Conservation (phyloP, 148 eudicot species). For the Nepenthes gracilis region DNA sequence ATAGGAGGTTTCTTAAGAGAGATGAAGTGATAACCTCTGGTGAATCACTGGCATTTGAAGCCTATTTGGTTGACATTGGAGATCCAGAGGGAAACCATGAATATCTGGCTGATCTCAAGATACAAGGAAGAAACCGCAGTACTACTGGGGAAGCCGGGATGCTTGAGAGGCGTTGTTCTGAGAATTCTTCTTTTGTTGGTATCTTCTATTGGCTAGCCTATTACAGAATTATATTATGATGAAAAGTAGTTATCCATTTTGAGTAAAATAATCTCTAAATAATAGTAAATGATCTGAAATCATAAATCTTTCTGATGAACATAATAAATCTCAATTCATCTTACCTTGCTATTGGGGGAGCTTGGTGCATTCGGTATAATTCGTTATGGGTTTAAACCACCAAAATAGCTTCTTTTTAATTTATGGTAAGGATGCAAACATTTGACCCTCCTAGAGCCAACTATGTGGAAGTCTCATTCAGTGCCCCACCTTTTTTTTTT, state of each 20-base stretch:
- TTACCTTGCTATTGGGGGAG: neutral
- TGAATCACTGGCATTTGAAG: conserved; percentile 46
- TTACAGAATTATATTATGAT: neutral
- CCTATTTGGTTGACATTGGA: conserved; percentile 73
- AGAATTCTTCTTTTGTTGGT: conserved; percentile 17
- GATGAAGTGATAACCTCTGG: conserved; percentile 58
- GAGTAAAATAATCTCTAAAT: too few species aligned
- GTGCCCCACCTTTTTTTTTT: too few species aligned
- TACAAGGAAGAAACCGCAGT: conserved; percentile 13
- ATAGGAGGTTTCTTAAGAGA: conserved; percentile 61
- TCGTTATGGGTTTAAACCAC: too few species aligned
- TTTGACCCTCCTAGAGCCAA: too few species aligned
- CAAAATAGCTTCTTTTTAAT: too few species aligned
- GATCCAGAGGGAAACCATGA: conserved; percentile 30
- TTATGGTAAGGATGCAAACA: too few species aligned
- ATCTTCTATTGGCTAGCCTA: conserved; percentile 3
- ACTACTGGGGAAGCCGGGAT: conserved; percentile 12
- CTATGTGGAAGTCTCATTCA: too few species aligned
- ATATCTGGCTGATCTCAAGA: conserved; percentile 17
- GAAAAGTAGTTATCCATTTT: too few species aligned
- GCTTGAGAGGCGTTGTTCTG: conserved; percentile 4
- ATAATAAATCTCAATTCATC: too few species aligned
- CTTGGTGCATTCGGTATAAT: too few species aligned
- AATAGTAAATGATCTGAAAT: too few species aligned
- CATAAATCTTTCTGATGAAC: too few species aligned